Conservation (phyloP, 345 rosid species). For the Turnera subulata region DNA sequence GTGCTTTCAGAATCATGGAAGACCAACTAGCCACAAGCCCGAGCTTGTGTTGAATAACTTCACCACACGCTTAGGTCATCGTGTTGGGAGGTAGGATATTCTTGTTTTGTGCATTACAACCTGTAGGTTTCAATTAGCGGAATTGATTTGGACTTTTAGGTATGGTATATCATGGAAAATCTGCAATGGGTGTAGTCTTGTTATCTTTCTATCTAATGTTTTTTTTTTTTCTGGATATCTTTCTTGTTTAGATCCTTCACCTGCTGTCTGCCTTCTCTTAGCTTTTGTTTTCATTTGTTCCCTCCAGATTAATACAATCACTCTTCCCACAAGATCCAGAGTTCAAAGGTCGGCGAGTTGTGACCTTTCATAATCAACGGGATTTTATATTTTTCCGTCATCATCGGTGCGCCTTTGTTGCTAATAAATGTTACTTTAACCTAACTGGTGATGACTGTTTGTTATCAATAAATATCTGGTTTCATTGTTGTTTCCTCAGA, state of each 20-base stretch:
- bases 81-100: slow-evolving; percentile 65
- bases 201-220: not conserved
- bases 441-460: not conserved
- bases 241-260: no score
- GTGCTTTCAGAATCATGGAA: slow-evolving; percentile 72
- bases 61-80: slow-evolving; percentile 87
- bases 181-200: not conserved
- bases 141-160: not conserved
- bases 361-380: slow-evolving; percentile 92
- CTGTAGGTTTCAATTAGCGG: not conserved
- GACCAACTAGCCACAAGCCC: slow-evolving; percentile 85
- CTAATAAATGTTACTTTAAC: not conserved
- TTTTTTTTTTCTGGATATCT: not conserved
- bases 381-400: slow-evolving; percentile 94
- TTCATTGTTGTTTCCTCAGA: slow-evolving; percentile 23
- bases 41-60: slow-evolving; percentile 86
- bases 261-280: not conserved
- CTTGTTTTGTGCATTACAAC: not conserved
- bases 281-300: not conserved
- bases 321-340: slow-evolving; percentile 83
- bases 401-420: slow-evolving; percentile 53
- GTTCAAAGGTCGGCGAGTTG: slow-evolving; percentile 85
- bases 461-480: not conserved
- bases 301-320: slow-evolving; percentile 64
- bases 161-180: not conserved